phyloP scores from a whole-genome alignment of 768 basidiomycete genomes.

The Stropharia rugosoannulata region DNA sequence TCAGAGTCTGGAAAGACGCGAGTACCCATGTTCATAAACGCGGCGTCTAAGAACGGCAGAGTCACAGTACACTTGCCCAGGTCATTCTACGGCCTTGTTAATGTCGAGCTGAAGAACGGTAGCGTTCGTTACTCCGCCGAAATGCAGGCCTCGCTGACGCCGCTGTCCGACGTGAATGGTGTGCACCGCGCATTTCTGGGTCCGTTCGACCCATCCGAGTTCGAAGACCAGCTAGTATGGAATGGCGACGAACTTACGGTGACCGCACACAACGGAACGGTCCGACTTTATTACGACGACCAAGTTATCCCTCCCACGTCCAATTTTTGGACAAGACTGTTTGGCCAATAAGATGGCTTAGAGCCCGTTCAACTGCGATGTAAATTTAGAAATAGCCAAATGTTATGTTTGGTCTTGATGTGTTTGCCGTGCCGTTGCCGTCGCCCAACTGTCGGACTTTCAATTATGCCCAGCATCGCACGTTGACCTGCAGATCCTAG shows the following conservation, averaged over 20 bases:
- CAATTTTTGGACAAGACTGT: not conserved
- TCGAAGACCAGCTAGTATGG: slow-evolving; percentile 4
- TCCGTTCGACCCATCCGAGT: slow-evolving; percentile 18
- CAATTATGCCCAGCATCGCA: too few relatives aligned
- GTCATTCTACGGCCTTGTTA: slow-evolving; percentile 23
- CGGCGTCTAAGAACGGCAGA: slow-evolving; percentile 15
- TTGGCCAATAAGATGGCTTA: not conserved
- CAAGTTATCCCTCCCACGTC: not conserved
- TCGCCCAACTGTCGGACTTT: too few relatives aligned
- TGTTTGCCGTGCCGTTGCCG: too few relatives aligned
- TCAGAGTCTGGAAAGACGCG: slow-evolving; percentile 7
- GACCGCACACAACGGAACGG: not conserved
- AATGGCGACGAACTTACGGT: not conserved
- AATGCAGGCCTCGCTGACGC: slow-evolving; percentile 19
- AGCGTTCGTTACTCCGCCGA: slow-evolving; percentile 25
- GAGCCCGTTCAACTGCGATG: too few relatives aligned
- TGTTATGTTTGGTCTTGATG: too few relatives aligned
- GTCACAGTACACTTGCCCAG: slow-evolving; percentile 1
- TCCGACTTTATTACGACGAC: slow-evolving; percentile 1
- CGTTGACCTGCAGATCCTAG: too few relatives aligned
- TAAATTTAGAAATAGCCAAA: too few relatives aligned
- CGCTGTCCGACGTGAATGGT: slow-evolving; percentile 29
- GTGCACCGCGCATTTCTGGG: slow-evolving; percentile 33
- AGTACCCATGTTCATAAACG: slow-evolving; percentile 19
- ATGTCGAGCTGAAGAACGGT: slow-evolving; percentile 24